A percentile compares a stretch with the other conserved stretches of the same genome.
phyloP scores from a whole-genome alignment of 2,329 filamentous ascomycete genomes.

The Plectosphaerella cucumerina region DNA sequence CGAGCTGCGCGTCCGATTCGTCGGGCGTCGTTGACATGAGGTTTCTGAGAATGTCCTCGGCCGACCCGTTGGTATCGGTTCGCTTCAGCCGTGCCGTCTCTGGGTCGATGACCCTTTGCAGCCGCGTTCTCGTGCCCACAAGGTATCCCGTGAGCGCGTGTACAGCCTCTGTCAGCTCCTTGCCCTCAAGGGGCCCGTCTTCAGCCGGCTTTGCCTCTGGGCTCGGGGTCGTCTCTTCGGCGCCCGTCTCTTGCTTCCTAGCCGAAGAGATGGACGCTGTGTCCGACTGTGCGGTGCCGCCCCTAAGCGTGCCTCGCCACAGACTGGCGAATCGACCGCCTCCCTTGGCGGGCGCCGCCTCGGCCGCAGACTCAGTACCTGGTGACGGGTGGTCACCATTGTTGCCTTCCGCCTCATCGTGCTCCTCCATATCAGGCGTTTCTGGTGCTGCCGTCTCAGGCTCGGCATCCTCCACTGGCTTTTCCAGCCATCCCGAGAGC shows the following conservation, averaged over 20 bases:
- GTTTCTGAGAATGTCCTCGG: slow-evolving; percentile 50
- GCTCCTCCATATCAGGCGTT: background rate
- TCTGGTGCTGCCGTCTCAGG: slow-evolving; percentile 17
- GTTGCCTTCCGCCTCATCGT: slow-evolving; percentile 11
- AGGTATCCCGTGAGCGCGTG: slow-evolving; percentile 83
- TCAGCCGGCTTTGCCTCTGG: slow-evolving; percentile 40
- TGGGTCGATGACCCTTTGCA: slow-evolving; percentile 59
- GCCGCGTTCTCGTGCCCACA: slow-evolving; percentile 71
- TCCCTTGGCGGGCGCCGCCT: slow-evolving; percentile 14
- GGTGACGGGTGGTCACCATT: slow-evolving; percentile 23
- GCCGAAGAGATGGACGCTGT: slow-evolving; percentile 56
- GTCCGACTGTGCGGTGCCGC: slow-evolving; percentile 37
- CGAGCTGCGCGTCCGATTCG: slow-evolving; percentile 57
- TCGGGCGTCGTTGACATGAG: slow-evolving; percentile 44
- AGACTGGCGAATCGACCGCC: slow-evolving; percentile 49
- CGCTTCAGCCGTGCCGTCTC: slow-evolving; percentile 57
- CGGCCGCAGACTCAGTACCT: slow-evolving; percentile 16
- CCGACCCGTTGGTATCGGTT: slow-evolving; percentile 36
- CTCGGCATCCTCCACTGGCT: slow-evolving; percentile 26
- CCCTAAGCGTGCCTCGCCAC: slow-evolving; percentile 31
- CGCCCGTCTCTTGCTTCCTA: slow-evolving; percentile 44
- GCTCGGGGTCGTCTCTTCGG: slow-evolving; percentile 49
- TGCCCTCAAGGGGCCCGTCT: slow-evolving; percentile 64
- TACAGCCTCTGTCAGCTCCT: slow-evolving; percentile 78
- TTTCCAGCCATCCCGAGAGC: slow-evolving; percentile 56